Evolutionary conservation across 768 basidiomycete species (phyloP).

Genomic region (Tulasnella sp.): DNA sequence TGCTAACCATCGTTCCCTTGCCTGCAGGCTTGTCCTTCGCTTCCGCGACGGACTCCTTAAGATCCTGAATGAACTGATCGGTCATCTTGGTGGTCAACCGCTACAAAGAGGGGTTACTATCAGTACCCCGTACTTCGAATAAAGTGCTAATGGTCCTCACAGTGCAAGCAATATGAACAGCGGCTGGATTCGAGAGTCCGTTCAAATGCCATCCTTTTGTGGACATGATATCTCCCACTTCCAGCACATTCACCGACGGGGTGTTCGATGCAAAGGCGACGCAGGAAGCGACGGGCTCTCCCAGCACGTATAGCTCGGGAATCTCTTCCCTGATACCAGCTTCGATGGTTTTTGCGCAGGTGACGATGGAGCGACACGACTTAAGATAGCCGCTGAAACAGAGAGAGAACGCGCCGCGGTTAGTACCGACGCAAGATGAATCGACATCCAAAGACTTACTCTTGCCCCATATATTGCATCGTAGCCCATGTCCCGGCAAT

Average conservation of each 20-base stretch:
- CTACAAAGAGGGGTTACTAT: constrained; percentile 34
- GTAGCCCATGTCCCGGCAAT: constrained; percentile 97
- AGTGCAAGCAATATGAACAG: constrained; percentile 90
- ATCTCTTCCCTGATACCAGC: constrained; percentile 57
- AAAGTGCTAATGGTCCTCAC: constrained; percentile 38
- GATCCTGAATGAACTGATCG: constrained; percentile 74
- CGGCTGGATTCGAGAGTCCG: constrained; percentile 67
- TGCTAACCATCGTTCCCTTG: constrained; percentile 79
- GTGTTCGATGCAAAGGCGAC: constrained; percentile 75
- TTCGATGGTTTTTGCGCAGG: constrained; percentile 61
- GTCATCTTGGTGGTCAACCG: constrained; percentile 68
- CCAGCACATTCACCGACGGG: constrained; percentile 59
- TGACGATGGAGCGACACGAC: constrained; percentile 78
- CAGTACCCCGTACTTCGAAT: neutral
- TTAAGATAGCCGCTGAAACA: constrained; percentile 67
- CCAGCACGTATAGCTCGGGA: constrained; percentile 80
- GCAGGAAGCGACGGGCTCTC: constrained; percentile 82
- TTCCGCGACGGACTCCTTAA: constrained; percentile 67
- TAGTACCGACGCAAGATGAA: neutral
- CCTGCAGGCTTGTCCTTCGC: constrained; percentile 58
- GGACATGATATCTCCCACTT: constrained; percentile 84
- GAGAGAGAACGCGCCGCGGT: neutral
- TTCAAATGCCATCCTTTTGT: constrained; percentile 89
- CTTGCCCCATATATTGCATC: constrained; percentile 84
- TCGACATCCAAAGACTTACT: constrained; percentile 43